Base-by-base conservation (phyloP, 306 rosid species). In the barrel medic (Medicago truncatula) region DNA sequence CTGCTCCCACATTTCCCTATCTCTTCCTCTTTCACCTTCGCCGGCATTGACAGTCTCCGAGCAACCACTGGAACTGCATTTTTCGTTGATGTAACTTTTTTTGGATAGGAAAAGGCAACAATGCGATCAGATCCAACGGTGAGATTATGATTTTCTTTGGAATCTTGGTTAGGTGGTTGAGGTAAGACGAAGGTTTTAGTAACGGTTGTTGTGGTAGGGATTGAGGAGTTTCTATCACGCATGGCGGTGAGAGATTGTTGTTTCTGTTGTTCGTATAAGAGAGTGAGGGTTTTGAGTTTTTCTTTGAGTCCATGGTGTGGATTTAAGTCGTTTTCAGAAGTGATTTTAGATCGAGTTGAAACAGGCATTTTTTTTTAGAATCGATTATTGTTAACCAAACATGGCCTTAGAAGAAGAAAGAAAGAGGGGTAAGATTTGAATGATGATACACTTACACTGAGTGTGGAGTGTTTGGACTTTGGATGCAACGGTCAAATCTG, bases 261-360 rank as follows among this genome's bases (percentile, higher is more conserved):
- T 79, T 90, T 92, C 64, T 95, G 99, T 67, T 91, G 97, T 83
- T 95, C 99, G 73, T 95, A 92, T 21, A 92, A 79, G 6, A 87
- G 88, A 6, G 97, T 95, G 25, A 95, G 80, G 6, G 97, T 92
- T 71, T 83, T 89, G 85, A 95, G 88, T 85, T 95, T 92, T 83
- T 95, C 97, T 76, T 92, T 95, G 70, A 92, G 85, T 7, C 97
- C 92, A 78, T 92, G 96, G 81, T 95, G 99, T 1, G 96, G 97
- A 70, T 12, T 41, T 43, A 31, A 8, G 1, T 87, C 89, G 61
- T 56, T 85, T 57, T 79, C 74, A 5, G 6, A 40, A 78, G 8
- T 44, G 72, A 67, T 78, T 76, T 87, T 92, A 58, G 99, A 95
- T 82, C 99, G 82, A 63, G 97, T 90, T 67, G 97, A 92, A 67